Conservation (phyloP, 345 rosid species). For the Luvunga scandens region DNA sequence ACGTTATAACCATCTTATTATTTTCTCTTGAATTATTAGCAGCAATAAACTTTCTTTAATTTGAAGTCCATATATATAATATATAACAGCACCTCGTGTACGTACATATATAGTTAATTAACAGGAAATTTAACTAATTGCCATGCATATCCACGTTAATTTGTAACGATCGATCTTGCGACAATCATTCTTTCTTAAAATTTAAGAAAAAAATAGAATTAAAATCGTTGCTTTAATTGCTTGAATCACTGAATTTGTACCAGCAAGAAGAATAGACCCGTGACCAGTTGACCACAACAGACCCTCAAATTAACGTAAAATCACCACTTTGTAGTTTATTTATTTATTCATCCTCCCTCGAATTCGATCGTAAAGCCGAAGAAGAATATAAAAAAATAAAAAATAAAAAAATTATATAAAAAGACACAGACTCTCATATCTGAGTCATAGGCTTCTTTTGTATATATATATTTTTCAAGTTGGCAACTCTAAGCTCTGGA, state of each 20-base stretch:
- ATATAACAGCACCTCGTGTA: no score
- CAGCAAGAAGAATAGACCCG: not conserved
- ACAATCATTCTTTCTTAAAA: not conserved
- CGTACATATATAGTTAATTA: no score
- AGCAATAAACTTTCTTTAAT: not conserved
- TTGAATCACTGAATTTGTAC: not conserved
- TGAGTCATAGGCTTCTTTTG: not conserved
- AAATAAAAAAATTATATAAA: not conserved
- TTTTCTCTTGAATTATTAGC: not conserved
- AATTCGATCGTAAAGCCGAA: not conserved
- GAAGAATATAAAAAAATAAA: not conserved
- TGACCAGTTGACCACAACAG: not conserved
- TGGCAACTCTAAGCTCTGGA: not conserved
- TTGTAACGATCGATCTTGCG: not conserved
- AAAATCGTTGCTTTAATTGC: not conserved
- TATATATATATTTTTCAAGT: not conserved
- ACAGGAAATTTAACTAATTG: no score
- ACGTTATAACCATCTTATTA: not conserved
- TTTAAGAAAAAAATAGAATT: not conserved
- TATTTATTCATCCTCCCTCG: not conserved
- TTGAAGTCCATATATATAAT: not conserved
- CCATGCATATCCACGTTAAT: no score
- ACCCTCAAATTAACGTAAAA: not conserved
- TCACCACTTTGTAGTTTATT: no score
- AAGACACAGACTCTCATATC: not conserved